phyloP scores from a whole-genome alignment of 2,329 filamentous ascomycete genomes.

The Fusarium sp. region DNA sequence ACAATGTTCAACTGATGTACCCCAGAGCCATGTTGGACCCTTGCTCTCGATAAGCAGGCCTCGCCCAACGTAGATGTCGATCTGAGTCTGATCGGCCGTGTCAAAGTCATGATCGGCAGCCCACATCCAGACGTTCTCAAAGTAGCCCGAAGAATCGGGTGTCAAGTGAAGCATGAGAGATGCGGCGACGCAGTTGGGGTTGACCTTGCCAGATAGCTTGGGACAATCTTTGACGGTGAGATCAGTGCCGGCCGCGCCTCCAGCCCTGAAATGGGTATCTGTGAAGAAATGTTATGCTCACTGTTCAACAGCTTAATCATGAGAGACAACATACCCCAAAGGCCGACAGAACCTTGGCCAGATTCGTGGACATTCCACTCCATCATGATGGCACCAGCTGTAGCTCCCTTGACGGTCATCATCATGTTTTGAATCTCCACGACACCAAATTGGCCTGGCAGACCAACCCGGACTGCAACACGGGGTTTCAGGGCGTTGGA shows the following conservation, averaged over 20 bases:
- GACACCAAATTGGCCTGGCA: constrained; percentile 62
- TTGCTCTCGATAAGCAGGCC: constrained; percentile 48
- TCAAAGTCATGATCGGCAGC: constrained; percentile 70
- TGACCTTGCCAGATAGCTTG: constrained; percentile 22
- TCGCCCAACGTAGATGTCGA: constrained; percentile 49
- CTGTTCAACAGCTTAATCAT: background rate
- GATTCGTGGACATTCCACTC: constrained; percentile 67
- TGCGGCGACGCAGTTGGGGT: constrained; percentile 66
- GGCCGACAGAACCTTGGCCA: constrained; percentile 53
- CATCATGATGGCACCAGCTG: constrained; percentile 69
- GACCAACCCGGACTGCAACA: constrained; percentile 66
- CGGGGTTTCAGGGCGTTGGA: constrained; percentile 60
- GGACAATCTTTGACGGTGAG: constrained; percentile 37
- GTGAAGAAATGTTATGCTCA: background rate
- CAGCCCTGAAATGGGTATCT: constrained; percentile 60
- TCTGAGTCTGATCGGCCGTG: constrained; percentile 33
- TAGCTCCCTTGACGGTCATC: constrained; percentile 65
- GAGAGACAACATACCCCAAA: constrained; percentile 54
- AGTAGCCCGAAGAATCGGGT: constrained; percentile 55
- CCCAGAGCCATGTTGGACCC: constrained; percentile 47
- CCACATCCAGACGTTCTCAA: constrained; percentile 70
- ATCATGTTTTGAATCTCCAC: constrained; percentile 72
- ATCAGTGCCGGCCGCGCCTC: constrained; percentile 40
- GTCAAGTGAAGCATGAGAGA: constrained; percentile 63
- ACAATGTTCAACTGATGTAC: constrained; percentile 36